Base-by-base conservation (phyloP, 192 early-diverging fungal genomes). In the Coemansia nantahalensis region DNA sequence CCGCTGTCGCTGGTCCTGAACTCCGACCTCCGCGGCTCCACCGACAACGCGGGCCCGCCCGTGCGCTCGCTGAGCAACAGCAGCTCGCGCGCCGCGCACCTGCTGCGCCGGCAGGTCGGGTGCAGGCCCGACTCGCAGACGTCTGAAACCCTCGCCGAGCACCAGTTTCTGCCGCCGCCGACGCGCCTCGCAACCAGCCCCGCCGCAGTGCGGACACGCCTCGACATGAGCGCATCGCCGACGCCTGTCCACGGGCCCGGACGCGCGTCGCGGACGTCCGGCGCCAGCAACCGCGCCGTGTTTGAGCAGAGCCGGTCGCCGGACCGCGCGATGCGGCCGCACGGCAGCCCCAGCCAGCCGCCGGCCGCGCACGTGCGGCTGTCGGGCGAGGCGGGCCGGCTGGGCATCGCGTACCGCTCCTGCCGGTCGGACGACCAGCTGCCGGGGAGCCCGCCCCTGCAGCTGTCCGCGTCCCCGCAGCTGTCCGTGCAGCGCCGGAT, bases 1-100 rank as follows among this genome's bases (percentile, higher is more conserved):
- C 71, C 71, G 24, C 51, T 75, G 22, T 67, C 71, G n/a, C 54
- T 67, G 12, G 56, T 75, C 8, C 59, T 75, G 12, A 45, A 55
- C 32, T 9, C 16, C 24, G 28, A 39, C 23, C 32, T 30, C 36
- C 21, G 24, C 10, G 32, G 53, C 33, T 13, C 43, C 33, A 11
- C 53, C 5, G 40, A 18, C 23, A 59, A 44, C 51, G 36, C 48
- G 6, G 16, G 39, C 0, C 33, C 45, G 8, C 51, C 55, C 6
- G 30, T 41, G 18, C 63, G 70, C 24, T 62, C 64, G 23, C 64
- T 55, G 24, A 66, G 70, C 52, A 45, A 12, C 48, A 38, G 59
- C 42, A 74, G 70, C 35, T 55, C 54, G 5, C 45, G 56, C 35
- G 51, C 44, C 26, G 8, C 36, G 5, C 39, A 51, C 12, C 48